Evolutionary conservation across 2,329 filamentous ascomycete genomes (phyloP), one percentile per base, ranked within the genome.

Genomic region (Exophiala viscosa): DNA sequence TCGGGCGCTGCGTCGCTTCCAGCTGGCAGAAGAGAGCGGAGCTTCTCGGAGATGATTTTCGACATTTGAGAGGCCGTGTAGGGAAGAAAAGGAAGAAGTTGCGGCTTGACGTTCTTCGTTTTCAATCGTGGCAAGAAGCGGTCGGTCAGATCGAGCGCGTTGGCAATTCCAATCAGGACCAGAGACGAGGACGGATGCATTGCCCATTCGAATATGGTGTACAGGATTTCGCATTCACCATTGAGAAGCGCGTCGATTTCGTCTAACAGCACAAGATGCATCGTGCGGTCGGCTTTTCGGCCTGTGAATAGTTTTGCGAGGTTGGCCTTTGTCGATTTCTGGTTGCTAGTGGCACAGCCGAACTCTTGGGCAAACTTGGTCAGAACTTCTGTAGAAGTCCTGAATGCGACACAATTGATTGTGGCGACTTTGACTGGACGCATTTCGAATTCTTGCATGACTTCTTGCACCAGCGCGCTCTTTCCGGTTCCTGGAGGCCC

Each of bases 391-490:
- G 84, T 85, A 2, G 90, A 88, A 32, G 84, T 89, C 65, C 93
- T 95, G 70, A 96, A 85, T 70, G 91, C 96, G 85, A 96, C 96
- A 72, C 93, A 99, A 69, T 99, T 99, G 76, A 99, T 80, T 65
- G 91, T 92, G 2, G 85, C 84, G 48, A 85, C 84, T 63, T 82
- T 84, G 48, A 93, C 75, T 3, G 69, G 69, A 10, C 69, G 64
- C 13, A 78, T 73, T 32, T 74, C 73, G 44, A 86, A 71, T 39
- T 83, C 76, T 43, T 82, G 74, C 43, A 87, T 87, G 45, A 95
- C 82, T 66, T 95, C 86, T 58, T 85, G 85, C 57, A 97, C 84
- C 76, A 97, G 86, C 28, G 93, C 93, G 69, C 91, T 97, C 74
- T 99, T 99, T 49, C 93, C 93, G 0, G 93, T 99, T 9, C 93